Percentiles rank a stretch among this genome's conserved stretches.
phyloP scores from a whole-genome alignment of 2,329 filamentous ascomycete genomes.

The Xylariaceae sp. region DNA sequence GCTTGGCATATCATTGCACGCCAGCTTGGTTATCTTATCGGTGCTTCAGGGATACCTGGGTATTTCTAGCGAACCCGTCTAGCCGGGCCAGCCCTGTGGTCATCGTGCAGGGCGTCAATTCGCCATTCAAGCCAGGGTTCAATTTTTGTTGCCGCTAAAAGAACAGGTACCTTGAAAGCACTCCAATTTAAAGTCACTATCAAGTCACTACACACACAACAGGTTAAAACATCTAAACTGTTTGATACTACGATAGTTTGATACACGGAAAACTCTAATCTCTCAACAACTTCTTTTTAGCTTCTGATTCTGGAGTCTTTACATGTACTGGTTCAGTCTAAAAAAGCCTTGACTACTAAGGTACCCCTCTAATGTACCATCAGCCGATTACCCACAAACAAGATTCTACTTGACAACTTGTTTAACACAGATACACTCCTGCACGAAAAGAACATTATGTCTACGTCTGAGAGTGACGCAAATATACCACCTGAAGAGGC shows the following conservation, averaged over 20 bases:
- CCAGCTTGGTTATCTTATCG: conserved; percentile 19
- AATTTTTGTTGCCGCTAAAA: conserved; percentile 13
- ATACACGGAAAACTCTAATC: too few relatives aligned
- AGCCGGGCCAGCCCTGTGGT: conserved; percentile 10
- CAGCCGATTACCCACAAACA: not conserved
- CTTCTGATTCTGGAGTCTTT: not conserved
- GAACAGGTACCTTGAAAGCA: conserved; percentile 1
- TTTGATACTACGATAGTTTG: too few relatives aligned
- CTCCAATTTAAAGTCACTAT: too few relatives aligned
- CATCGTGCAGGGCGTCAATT: conserved; percentile 19
- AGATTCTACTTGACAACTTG: not conserved
- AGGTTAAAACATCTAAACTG: too few relatives aligned
- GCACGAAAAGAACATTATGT: conserved; percentile 32
- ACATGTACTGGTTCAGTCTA: not conserved
- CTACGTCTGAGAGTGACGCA: conserved; percentile 29
- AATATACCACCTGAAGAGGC: conserved; percentile 65
- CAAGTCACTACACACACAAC: too few relatives aligned
- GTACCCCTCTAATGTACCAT: conserved; percentile 9
- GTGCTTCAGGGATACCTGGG: not conserved
- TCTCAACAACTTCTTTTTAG: not conserved
- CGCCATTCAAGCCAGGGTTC: conserved; percentile 23
- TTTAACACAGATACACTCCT: not conserved
- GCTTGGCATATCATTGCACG: not conserved
- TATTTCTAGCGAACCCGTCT: not conserved
- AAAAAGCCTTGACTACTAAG: not conserved